Conservation (phyloP, 2,329 filamentous ascomycete genomes). For the Aspergillus neoniger region DNA sequence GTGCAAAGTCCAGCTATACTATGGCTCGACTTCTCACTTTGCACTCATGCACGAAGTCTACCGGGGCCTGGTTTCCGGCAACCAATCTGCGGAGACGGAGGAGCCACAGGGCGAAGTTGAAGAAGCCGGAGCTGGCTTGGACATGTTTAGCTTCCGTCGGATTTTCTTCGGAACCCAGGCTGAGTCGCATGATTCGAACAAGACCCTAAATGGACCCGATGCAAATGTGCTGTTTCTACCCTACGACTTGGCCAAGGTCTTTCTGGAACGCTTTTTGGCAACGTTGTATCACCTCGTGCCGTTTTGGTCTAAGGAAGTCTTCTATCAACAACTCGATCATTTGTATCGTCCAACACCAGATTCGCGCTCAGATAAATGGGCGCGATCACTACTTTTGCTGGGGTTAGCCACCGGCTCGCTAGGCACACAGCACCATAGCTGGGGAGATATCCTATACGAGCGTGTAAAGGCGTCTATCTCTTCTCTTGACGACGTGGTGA, state of each 20-base stretch:
- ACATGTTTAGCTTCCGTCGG: slow-evolving; percentile 41
- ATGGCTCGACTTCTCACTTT: slow-evolving; percentile 52
- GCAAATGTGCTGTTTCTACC: slow-evolving; percentile 42
- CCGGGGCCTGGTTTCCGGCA: slow-evolving; percentile 31
- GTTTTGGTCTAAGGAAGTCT: slow-evolving; percentile 37
- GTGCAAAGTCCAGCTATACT: slow-evolving; percentile 49
- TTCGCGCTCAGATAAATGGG: slow-evolving; percentile 36
- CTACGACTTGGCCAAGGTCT: slow-evolving; percentile 39
- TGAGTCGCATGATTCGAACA: slow-evolving; percentile 33
- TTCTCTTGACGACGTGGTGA: slow-evolving; percentile 47
- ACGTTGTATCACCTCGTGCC: slow-evolving; percentile 45
- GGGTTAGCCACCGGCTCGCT: slow-evolving; percentile 42
- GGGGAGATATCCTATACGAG: slow-evolving; percentile 47
- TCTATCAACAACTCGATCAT: slow-evolving; percentile 37
- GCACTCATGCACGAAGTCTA: slow-evolving; percentile 46
- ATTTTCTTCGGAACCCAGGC: slow-evolving; percentile 46
- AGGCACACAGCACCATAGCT: slow-evolving; percentile 42
- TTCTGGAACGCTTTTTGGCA: slow-evolving; percentile 46
- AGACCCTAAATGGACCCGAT: slow-evolving; percentile 26
- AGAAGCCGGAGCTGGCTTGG: slow-evolving; percentile 41
- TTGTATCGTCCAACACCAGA: slow-evolving; percentile 37
- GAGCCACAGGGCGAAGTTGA: slow-evolving; percentile 36
- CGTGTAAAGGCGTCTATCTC: slow-evolving; percentile 44
- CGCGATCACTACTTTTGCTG: slow-evolving; percentile 43
- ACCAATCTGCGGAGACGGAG: slow-evolving; percentile 15